phyloP scores from a whole-genome alignment of 73 alveolate genomes.

The Tetrahymena elliotti region DNA sequence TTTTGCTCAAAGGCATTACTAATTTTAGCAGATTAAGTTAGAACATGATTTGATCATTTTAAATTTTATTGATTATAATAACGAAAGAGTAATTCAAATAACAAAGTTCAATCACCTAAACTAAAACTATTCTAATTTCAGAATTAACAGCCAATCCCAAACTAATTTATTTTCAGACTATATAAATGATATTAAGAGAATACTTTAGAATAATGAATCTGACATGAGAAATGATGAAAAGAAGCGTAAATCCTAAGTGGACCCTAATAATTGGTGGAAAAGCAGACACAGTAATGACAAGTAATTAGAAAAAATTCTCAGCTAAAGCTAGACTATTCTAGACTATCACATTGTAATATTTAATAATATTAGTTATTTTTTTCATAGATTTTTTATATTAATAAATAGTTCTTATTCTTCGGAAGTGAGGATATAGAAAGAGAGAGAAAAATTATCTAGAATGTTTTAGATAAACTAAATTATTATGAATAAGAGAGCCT shows the following conservation, averaged over 20 bases:
- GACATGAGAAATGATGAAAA: background rate
- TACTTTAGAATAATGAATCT: background rate
- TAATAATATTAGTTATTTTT: background rate
- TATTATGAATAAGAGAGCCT: background rate
- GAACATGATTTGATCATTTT: background rate
- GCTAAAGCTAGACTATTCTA: background rate
- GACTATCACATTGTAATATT: background rate
- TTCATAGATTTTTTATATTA: background rate
- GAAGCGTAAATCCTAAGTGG: background rate
- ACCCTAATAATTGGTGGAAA: background rate
- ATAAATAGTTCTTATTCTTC: background rate
- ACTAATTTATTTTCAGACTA: background rate
- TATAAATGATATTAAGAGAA: background rate
- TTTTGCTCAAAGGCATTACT: background rate
- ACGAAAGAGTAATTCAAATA: background rate
- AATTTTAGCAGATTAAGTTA: background rate
- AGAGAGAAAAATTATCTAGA: background rate
- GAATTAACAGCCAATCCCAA: background rate
- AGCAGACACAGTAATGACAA: background rate
- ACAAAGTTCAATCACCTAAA: background rate
- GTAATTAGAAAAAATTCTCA: background rate
- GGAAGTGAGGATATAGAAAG: background rate
- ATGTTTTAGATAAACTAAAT: background rate
- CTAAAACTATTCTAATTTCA: background rate
- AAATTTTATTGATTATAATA: background rate